Percentiles rank a stretch among this genome's conserved stretches.
Evolutionary conservation across 1,284 basidiomycete genomes (phyloP).

Genomic region (Trametes polyzona): DNA sequence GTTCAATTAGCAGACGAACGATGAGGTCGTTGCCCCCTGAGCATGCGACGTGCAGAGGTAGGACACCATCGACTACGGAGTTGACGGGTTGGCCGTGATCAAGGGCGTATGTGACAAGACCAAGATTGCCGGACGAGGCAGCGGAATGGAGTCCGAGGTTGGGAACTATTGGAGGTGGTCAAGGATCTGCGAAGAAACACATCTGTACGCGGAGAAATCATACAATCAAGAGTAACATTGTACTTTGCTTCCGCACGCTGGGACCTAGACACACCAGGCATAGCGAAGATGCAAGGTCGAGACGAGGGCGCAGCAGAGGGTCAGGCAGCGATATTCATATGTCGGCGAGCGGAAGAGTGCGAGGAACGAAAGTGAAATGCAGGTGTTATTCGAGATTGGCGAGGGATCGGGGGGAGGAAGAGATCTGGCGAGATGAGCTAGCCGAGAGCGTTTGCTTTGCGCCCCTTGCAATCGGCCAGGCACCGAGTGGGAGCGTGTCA

Average conservation of each 20-base stretch:
- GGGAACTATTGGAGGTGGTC: constrained; percentile 56
- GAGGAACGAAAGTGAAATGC: too few relatives aligned
- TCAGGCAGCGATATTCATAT: constrained; percentile 14
- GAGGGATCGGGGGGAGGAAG: constrained; percentile 14
- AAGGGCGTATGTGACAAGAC: constrained; percentile 85
- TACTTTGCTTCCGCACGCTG: constrained; percentile 67
- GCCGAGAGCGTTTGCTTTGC: constrained; percentile 10
- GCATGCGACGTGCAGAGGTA: constrained; percentile 90
- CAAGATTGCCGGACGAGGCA: constrained; percentile 85
- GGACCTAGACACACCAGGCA: constrained; percentile 39
- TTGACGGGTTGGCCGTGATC: constrained; percentile 94
- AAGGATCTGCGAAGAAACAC: background rate
- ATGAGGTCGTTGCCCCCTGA: constrained; percentile 86
- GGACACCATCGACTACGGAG: constrained; percentile 88
- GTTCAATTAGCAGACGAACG: constrained; percentile 84
- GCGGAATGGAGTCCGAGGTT: constrained; percentile 90
- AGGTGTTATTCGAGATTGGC: too few relatives aligned
- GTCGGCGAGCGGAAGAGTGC: constrained; percentile 15
- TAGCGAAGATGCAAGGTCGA: constrained; percentile 8
- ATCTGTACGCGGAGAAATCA: constrained; percentile 32
- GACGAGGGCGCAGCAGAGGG: background rate
- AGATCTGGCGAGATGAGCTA: constrained; percentile 17
- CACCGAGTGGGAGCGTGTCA: background rate
- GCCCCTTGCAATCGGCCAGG: background rate
- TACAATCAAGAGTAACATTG: constrained; percentile 81